Evolutionary conservation across 768 basidiomycete species (phyloP).

Genomic region (Kwoniella heveanensis): DNA sequence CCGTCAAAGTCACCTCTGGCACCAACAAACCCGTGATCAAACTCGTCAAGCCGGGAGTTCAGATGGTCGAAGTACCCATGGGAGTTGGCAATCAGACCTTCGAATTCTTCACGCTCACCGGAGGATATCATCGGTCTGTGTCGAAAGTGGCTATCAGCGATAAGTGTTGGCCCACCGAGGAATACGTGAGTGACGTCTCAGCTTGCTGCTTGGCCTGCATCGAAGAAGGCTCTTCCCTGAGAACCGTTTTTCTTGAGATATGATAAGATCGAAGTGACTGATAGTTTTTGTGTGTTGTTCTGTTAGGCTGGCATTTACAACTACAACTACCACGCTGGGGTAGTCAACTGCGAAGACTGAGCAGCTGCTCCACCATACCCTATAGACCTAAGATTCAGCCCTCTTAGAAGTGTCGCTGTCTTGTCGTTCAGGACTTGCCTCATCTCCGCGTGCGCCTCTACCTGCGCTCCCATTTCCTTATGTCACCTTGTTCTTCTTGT

Average conservation of each 20-base stretch:
- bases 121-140: slow-evolving; percentile 17
- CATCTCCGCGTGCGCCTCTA: no score
- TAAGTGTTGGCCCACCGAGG: slow-evolving; percentile 38
- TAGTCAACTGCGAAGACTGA: slow-evolving; percentile 23
- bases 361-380: no score
- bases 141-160: slow-evolving; percentile 32
- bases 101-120: slow-evolving; percentile 32
- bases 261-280: no score
- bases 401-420: no score
- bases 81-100: slow-evolving; percentile 49
- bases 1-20: slow-evolving; percentile 51
- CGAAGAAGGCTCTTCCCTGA: no score
- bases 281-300: not conserved
- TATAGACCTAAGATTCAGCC: no score
- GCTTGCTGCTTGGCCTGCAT: no score
- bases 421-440: no score
- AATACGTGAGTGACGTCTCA: slow-evolving; percentile 16
- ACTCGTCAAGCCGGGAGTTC: slow-evolving; percentile 44
- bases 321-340: slow-evolving; percentile 52
- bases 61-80: slow-evolving; percentile 49
- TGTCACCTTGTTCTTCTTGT: no score
- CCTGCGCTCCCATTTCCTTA: no score
- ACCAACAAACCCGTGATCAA: slow-evolving; percentile 31
- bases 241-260: no score
- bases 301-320: slow-evolving; percentile 52